A percentile compares a stretch with the other conserved stretches of the same genome.
Evolutionary conservation across 768 basidiomycete species (phyloP).

Genomic region (Infundibulicybe gibba): DNA sequence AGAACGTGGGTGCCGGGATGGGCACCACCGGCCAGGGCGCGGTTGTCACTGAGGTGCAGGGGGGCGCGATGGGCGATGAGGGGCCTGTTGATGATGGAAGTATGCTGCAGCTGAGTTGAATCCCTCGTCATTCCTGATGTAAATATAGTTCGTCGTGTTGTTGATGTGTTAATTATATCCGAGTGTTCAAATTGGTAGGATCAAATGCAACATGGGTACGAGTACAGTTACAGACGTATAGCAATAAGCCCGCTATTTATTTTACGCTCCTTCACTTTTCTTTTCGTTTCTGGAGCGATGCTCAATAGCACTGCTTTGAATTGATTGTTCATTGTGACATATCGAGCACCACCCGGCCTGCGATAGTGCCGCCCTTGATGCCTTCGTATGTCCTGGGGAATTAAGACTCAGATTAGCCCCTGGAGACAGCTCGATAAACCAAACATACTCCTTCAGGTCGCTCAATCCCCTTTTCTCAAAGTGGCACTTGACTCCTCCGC

Average conservation of each 20-base stretch:
- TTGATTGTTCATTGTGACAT: conserved; percentile 5
- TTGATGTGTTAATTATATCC: too few species aligned
- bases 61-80: conserved; percentile 38
- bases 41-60: conserved; percentile 48
- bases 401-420: neutral
- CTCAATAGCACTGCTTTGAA: too few species aligned
- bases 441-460: conserved; percentile 50
- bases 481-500: conserved; percentile 65
- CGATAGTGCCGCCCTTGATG: conserved; percentile 37
- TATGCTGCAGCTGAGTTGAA: conserved; percentile 45
- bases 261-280: too few species aligned
- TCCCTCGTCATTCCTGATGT: neutral
- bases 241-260: too few species aligned
- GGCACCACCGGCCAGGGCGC: conserved; percentile 63
- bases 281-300: too few species aligned
- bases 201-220: too few species aligned
- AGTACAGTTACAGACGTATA: too few species aligned
- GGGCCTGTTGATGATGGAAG: conserved; percentile 57
- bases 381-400: conserved; percentile 33
- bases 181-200: too few species aligned
- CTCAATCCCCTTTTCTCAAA: conserved; percentile 42
- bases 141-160: too few species aligned
- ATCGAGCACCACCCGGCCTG: conserved; percentile 48
- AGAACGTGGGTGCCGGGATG: conserved; percentile 41
- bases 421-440: neutral